Percentiles rank a stretch among this genome's conserved stretches.
phyloP scores from a whole-genome alignment of 2,329 filamentous ascomycete genomes.

The Pseudocercospora macadamiae region DNA sequence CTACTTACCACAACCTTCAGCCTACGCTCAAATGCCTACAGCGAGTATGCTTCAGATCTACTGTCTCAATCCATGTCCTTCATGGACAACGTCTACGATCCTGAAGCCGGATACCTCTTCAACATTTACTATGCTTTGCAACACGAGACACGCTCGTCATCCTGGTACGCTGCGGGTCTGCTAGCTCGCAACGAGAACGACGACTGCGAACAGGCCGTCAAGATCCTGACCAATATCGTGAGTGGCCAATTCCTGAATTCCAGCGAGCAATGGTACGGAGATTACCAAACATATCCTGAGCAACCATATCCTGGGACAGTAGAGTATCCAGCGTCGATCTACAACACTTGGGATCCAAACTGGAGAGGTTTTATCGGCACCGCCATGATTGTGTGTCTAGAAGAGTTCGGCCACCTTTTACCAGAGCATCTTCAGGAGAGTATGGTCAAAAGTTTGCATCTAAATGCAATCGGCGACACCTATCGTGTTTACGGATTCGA shows the following conservation, averaged over 20 bases:
- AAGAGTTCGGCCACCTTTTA: conserved; percentile 59
- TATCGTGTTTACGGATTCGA: conserved; percentile 65
- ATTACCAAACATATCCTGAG: conserved; percentile 59
- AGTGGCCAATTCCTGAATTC: conserved; percentile 56
- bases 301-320: conserved; percentile 60
- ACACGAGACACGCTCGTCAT: conserved; percentile 61
- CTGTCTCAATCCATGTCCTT: conserved; percentile 23
- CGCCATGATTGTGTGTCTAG: conserved; percentile 60
- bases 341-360: conserved; percentile 64
- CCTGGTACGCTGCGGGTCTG: conserved; percentile 63
- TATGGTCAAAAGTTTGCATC: conserved; percentile 58
- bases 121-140: conserved; percentile 50
- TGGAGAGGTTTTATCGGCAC: conserved; percentile 67
- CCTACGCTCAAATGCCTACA: not conserved
- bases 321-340: conserved; percentile 55
- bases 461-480: conserved; percentile 61
- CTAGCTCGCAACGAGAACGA: conserved; percentile 57
- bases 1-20: not conserved
- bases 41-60: conserved; percentile 14
- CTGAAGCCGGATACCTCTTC: conserved; percentile 57
- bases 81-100: conserved; percentile 60
- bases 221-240: conserved; percentile 60
- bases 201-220: conserved; percentile 56
- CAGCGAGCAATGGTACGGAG: conserved; percentile 59
- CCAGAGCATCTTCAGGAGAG: conserved; percentile 43